Base-by-base conservation (phyloP, 306 rosid species). In the Biancaea sappan region DNA sequence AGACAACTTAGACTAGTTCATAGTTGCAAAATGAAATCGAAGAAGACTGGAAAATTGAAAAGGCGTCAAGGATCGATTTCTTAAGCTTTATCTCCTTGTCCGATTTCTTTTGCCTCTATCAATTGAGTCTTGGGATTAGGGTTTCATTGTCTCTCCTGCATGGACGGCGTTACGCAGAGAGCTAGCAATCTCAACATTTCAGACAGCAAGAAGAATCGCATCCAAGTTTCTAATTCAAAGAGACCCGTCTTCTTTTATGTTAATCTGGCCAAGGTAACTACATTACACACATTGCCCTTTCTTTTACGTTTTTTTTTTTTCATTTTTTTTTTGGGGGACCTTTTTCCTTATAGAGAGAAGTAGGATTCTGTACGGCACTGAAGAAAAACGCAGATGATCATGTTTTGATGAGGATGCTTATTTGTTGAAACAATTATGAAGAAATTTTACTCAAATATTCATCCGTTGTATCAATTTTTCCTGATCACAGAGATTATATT, bases 201-300 rank as follows among this genome's bases (percentile, higher is more conserved):
- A 15, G 85, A 77, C 58, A 62, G 8, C 72, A 81, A 76, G 71
- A 77, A 47, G 78, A 81, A 76, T 28, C 85, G 85, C 69, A 81
- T 82, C 68, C 82, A 82, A 68, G 85, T 72, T 38, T 81, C 82
- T 2, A 77, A 66, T 43, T 71, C 85, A 35, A 81, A 81, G 65
- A 81, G 66, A 10, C 85, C 85, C 46, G 76, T 77, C 79, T 81
- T 81, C 54, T 77, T 81, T 63, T 81, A 77, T 9, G 82, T 77
- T 66, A 81, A 77, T 60, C 85, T 77, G 32, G 82, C 85, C 50
- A 81, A 81, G 81, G 84, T 81, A 35, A 1, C 6, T 35, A 14
- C 54, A 5, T 25, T 35, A 14, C 54, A 5, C 54, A 24, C 50
- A 14, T 44, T 15, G 13, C 18, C 50, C 50, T 13, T 44, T 44